Base-by-base conservation (phyloP, 1,139 yeast species). In the Candida albicans region DNA sequence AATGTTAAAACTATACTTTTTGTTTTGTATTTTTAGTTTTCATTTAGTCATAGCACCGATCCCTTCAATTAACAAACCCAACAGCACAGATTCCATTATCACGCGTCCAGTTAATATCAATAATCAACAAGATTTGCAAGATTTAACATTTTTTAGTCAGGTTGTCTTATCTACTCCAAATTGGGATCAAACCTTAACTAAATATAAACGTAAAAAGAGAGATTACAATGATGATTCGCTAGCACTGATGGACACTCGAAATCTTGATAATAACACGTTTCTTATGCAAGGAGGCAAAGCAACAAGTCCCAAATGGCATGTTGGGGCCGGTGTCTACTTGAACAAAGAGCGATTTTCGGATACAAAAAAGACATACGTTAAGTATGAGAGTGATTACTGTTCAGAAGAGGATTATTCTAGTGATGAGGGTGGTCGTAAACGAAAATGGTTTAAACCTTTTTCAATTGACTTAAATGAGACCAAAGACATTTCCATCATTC, bases 291-390 rank as follows among this genome's bases (percentile, higher is more conserved):
- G 49, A 13, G 15, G 33, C 7, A 28, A 13, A n/a, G 33, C 12
- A 7, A 25, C 34, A 7, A 43, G 38, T 5, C 51, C 51, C 1
- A 48, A 42, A 33, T 48, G 50, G 49, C 50, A 46, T 36, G 29
- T 51, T 36, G 54, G 54, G 25, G 53, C 53, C 18, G 54, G 54
- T 22, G 44, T 49, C 9, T 51, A 44, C 41, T 39, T 50, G n/a
- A 44, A 51, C 28, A 51, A 51, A 40, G 52, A 51, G 37, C 24
- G 39, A 13, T 36, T n/a, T 24, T 15, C 37, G 2, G 25, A 12
- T 12, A 5, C 13, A 18, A 28, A 39, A 29, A 33, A 27, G 12
- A 32, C 36, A 32, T 15, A 26, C 8, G 28, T 32, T 7, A 27
- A 26, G 24, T 33, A 33, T 10, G 41, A 39, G 6, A 29, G 13